Conservation (phyloP, 257 asterid species). For the Coffea canephora region DNA sequence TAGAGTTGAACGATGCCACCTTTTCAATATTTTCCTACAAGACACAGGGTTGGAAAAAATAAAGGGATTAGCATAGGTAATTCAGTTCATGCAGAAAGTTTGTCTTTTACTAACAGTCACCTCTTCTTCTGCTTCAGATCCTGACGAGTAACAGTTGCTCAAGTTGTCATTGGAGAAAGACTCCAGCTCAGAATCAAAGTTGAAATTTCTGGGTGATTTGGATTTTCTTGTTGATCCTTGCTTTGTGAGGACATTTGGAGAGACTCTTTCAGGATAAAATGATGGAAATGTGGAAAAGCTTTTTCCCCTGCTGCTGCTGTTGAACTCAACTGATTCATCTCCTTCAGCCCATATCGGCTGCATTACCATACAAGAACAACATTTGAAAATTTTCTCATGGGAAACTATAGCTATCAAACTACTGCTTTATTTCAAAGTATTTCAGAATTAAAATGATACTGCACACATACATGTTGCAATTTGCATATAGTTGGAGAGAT, state of each 20-base stretch:
- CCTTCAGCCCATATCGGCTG: conserved; percentile 80
- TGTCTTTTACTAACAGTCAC: conserved; percentile 45
- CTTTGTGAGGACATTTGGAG: conserved; percentile 37
- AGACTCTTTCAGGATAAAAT: conserved; percentile 61
- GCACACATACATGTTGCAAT: background rate
- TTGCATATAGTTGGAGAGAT: background rate
- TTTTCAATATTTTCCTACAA: conserved; percentile 51
- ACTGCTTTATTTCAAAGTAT: background rate
- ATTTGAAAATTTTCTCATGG: background rate
- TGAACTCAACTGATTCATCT: conserved; percentile 46
- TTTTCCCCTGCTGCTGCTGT: conserved; percentile 22
- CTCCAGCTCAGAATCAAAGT: conserved; percentile 25
- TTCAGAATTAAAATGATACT: background rate
- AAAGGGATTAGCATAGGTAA: conserved; percentile 29
- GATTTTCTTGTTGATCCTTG: conserved; percentile 30
- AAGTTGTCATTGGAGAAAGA: conserved; percentile 27
- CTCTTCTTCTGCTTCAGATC: conserved; percentile 44
- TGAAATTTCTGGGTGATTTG: conserved; percentile 18
- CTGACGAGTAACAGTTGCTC: conserved; percentile 39
- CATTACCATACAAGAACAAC: conserved; percentile 11
- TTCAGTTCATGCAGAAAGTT: conserved; percentile 31
- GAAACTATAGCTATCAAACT: conserved; percentile 11
- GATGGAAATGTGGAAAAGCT: conserved; percentile 52
- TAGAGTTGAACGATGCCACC: conserved; percentile 39
- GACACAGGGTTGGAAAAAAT: conserved; percentile 26